Evolutionary conservation across 108 stramenopile genomes (phyloP).

Genomic region (Fragilaria radians): DNA sequence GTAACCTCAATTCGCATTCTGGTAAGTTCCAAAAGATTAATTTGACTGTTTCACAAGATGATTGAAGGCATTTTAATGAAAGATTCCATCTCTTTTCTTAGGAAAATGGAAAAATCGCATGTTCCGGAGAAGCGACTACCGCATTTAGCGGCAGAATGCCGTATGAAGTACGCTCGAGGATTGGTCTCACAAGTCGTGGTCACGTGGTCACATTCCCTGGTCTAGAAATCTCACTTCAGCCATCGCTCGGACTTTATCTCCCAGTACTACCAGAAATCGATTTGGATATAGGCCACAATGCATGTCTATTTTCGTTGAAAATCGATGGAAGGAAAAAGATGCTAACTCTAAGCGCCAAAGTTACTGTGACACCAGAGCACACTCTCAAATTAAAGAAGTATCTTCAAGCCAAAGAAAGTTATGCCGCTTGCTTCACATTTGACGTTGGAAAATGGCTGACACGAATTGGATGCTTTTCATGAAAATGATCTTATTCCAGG

Average conservation of each 20-base stretch:
- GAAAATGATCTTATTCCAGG: no score
- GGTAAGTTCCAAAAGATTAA: constrained; percentile 14
- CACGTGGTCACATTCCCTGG: constrained; percentile 49
- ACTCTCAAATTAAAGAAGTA: constrained; percentile 22
- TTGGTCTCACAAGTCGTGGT: constrained; percentile 24
- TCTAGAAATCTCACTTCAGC: constrained; percentile 30
- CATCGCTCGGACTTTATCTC: constrained; percentile 28
- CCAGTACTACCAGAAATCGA: constrained; percentile 37
- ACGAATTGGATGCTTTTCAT: constrained; percentile 28
- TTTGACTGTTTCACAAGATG: not conserved
- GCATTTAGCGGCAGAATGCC: constrained; percentile 21
- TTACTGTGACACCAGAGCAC: constrained; percentile 40
- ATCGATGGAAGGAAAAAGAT: constrained; percentile 21
- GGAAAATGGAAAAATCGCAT: constrained; percentile 29
- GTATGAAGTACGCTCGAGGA: constrained; percentile 43
- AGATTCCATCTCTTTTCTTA: constrained; percentile 1
- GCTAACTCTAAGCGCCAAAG: constrained; percentile 24
- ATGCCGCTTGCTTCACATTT: constrained; percentile 22
- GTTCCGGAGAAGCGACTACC: constrained; percentile 28
- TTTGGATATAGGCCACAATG: constrained; percentile 46
- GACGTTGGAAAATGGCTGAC: constrained; percentile 46
- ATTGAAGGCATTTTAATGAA: not conserved
- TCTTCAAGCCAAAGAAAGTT: constrained; percentile 20
- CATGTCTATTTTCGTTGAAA: constrained; percentile 16
- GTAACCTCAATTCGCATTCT: constrained; percentile 26